Evolutionary conservation across 345 rosid genomes (phyloP).

Genomic region (Syzygium grande): DNA sequence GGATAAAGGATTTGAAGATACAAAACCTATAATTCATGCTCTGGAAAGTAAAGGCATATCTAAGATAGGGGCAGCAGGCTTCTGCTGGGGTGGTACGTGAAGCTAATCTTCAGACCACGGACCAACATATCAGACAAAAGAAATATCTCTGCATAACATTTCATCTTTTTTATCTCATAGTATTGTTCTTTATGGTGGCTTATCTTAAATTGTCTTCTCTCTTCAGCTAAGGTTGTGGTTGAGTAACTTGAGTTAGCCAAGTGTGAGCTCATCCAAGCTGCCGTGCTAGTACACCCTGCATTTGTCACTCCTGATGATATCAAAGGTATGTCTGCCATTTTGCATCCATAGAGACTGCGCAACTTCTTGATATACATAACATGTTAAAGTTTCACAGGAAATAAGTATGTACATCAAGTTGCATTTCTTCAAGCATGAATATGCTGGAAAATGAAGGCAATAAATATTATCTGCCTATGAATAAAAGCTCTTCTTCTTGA

Average conservation of each 20-base stretch:
- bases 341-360: neutral
- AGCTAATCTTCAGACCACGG: neutral
- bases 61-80: conserved; percentile 39
- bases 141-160: neutral
- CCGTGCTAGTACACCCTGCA: conserved; percentile 68
- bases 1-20: conserved; percentile 73
- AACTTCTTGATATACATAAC: neutral
- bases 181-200: neutral
- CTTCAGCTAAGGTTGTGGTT: conserved; percentile 68
- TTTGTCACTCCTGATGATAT: conserved; percentile 61
- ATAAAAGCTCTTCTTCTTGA: neutral
- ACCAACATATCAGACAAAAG: neutral
- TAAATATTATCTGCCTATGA: neutral
- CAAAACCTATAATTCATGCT: conserved; percentile 50
- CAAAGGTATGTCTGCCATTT: conserved; percentile 33
- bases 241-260: conserved; percentile 60
- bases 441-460: neutral
- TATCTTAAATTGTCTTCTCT: neutral
- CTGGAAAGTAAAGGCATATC: conserved; percentile 49
- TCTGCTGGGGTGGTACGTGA: conserved; percentile 34
- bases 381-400: neutral
- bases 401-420: neutral
- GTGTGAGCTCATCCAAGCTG: conserved; percentile 47
- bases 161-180: neutral
- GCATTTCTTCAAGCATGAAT: neutral